These are phyloP conservation scores for Zygoascus ofunaensis DNA, from an alignment of 805 yeast genomes.

Conservation along the genomic window DNA sequence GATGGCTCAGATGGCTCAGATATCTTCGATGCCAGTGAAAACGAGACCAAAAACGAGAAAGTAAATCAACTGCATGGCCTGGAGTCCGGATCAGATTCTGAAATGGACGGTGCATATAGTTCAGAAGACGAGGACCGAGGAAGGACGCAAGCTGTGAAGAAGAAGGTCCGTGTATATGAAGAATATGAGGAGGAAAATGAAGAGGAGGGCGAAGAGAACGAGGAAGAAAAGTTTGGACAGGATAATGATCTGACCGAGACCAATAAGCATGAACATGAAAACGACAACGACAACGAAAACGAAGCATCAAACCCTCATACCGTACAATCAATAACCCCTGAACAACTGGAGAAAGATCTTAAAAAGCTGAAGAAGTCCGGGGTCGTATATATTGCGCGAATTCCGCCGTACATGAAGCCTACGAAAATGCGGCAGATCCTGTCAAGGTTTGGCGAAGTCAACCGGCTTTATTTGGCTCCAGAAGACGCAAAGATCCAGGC, in stretches of 20 bases:
- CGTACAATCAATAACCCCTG: slow-evolving; percentile 23
- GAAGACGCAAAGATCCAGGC: slow-evolving; percentile 62
- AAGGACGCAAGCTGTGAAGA: background rate
- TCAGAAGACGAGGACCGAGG: background rate
- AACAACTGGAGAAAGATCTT: slow-evolving; percentile 29
- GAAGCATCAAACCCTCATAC: slow-evolving; percentile 8
- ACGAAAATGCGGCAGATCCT: slow-evolving; percentile 76
- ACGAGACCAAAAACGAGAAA: too few species aligned
- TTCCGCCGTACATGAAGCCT: slow-evolving; percentile 98
- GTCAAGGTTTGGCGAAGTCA: slow-evolving; percentile 77
- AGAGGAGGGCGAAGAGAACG: background rate
- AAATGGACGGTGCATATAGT: background rate
- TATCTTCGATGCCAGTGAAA: too few species aligned
- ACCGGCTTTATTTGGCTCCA: slow-evolving; percentile 76
- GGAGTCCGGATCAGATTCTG: background rate
- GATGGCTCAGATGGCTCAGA: background rate
- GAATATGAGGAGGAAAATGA: background rate
- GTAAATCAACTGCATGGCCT: background rate
- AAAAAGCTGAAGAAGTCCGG: slow-evolving; percentile 65
- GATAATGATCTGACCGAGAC: slow-evolving; percentile 14
- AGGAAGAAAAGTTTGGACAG: background rate
- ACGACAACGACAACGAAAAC: slow-evolving; percentile 13
- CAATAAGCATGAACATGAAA: slow-evolving; percentile 9
- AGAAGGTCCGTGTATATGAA: background rate
- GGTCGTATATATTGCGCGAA: slow-evolving; percentile 80